Evolutionary conservation across 768 basidiomycete species (phyloP).

Genomic region (Tremella mesenterica): DNA sequence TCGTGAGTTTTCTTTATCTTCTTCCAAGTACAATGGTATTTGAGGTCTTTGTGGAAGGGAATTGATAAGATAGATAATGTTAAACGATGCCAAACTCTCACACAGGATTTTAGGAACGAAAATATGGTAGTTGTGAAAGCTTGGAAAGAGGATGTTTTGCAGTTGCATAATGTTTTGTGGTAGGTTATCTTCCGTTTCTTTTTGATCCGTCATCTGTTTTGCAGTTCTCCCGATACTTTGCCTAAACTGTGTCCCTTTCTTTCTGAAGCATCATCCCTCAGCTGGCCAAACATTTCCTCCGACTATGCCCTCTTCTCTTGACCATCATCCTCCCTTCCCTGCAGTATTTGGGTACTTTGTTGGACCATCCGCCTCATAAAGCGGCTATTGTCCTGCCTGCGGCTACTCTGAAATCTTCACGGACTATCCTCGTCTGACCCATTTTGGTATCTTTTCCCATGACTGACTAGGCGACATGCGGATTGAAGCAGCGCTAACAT

Average conservation of each 20-base stretch:
- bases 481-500: no score
- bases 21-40: no score
- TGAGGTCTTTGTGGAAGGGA: no score
- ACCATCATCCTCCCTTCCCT: no score
- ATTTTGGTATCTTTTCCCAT: background rate
- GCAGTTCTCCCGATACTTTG: background rate
- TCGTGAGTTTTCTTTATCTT: constrained; percentile 32
- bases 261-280: background rate
- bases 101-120: constrained; percentile 79
- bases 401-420: no score
- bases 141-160: constrained; percentile 92
- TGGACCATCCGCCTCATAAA: no score
- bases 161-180: constrained; percentile 87
- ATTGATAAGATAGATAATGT: constrained; percentile 59
- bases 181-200: constrained; percentile 46
- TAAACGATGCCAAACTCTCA: constrained; percentile 70
- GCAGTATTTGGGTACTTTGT: no score
- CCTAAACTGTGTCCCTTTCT: background rate
- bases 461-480: no score
- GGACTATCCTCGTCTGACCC: no score
- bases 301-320: no score
- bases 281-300: no score
- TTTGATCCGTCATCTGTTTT: background rate
- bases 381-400: no score
- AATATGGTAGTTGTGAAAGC: constrained; percentile 65